phyloP scores from a whole-genome alignment of 257 asterid genomes.

The Scutellaria barbata region DNA sequence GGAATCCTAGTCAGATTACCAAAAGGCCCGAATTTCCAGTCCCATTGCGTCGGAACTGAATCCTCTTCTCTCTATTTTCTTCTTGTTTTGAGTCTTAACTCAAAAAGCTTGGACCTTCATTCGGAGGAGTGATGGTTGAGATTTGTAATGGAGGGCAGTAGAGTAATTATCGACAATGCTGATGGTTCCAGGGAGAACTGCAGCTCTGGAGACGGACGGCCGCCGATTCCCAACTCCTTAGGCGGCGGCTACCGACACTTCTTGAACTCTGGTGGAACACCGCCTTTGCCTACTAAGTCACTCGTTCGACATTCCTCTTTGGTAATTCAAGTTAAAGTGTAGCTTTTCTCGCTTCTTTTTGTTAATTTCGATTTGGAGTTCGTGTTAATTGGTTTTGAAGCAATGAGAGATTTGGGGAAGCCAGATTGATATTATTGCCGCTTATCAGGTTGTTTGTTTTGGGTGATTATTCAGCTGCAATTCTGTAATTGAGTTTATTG shows the following conservation, averaged over 20 bases:
- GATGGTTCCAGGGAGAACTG: slow-evolving; percentile 48
- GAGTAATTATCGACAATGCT: slow-evolving; percentile 49
- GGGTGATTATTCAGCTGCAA: not conserved
- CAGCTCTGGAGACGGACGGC: slow-evolving; percentile 68
- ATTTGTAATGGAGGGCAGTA: slow-evolving; percentile 82
- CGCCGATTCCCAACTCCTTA: slow-evolving; percentile 68
- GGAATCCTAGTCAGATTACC: slow-evolving; percentile 26
- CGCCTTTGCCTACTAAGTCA: slow-evolving; percentile 49
- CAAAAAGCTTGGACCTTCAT: slow-evolving; percentile 24
- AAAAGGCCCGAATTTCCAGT: slow-evolving; percentile 14
- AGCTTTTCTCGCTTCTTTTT: not conserved
- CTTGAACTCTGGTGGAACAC: slow-evolving; percentile 45
- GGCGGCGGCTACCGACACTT: slow-evolving; percentile 51
- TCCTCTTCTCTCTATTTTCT: not conserved
- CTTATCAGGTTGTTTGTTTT: not conserved
- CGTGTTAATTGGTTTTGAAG: slow-evolving; percentile 10
- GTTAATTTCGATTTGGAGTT: not conserved
- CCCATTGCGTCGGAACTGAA: slow-evolving; percentile 27
- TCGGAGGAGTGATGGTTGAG: slow-evolving; percentile 63
- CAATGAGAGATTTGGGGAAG: not conserved
- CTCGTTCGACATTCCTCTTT: slow-evolving; percentile 72
- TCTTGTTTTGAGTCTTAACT: not conserved
- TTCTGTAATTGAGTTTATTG: slow-evolving; percentile 5
- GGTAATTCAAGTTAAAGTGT: slow-evolving; percentile 43
- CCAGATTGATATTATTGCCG: not conserved